Conservation (phyloP, 306 rosid genomes). For the Calophaca sinica region DNA sequence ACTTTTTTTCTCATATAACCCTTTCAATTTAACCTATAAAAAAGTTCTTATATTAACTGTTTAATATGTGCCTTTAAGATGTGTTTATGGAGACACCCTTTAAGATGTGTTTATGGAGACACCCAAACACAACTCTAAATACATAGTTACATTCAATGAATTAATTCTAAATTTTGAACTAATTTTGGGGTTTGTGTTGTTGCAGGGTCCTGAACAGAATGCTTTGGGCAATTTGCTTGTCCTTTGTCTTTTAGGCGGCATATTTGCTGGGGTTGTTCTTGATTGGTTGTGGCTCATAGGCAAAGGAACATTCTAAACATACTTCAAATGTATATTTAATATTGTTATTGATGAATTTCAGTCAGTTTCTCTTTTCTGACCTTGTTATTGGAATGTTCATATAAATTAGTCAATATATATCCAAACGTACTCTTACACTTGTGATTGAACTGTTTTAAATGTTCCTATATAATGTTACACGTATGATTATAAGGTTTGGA, state of each 20-base stretch:
- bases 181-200: neutral
- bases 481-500: too few species aligned
- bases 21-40: too few species aligned
- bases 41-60: too few species aligned
- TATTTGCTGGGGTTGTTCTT: slow-evolving; percentile 73
- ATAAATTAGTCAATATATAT: too few species aligned
- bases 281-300: slow-evolving; percentile 93
- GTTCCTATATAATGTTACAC: too few species aligned
- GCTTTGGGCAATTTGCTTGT: slow-evolving; percentile 88
- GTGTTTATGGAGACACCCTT: too few species aligned
- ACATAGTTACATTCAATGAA: neutral
- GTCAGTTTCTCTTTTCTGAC: neutral
- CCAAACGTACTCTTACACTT: too few species aligned
- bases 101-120: too few species aligned
- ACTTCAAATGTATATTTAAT: slow-evolving; percentile 20
- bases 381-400: neutral
- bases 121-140: too few species aligned
- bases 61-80: too few species aligned
- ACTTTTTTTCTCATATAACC: too few species aligned
- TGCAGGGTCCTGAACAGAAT: slow-evolving; percentile 94
- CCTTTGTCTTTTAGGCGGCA: slow-evolving; percentile 62
- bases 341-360: neutral
- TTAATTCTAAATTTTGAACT: neutral
- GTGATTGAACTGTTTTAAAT: too few species aligned
- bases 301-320: slow-evolving; percentile 43